Conservation (phyloP, 495 filamentous ascomycete genomes). For the Tuber indicum region DNA sequence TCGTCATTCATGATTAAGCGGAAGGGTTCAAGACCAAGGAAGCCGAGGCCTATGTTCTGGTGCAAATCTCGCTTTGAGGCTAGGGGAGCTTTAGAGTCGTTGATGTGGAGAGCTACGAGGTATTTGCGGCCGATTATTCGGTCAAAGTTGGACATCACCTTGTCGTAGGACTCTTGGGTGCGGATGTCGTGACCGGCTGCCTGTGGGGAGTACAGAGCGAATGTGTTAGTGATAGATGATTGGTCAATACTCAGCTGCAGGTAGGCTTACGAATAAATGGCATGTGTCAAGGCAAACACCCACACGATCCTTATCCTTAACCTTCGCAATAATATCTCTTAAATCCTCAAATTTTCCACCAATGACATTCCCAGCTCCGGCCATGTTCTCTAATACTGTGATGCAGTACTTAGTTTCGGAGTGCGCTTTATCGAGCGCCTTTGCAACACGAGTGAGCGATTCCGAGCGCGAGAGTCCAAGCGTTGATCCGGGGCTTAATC, state of each 20-base stretch:
- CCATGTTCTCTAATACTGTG: constrained; percentile 92
- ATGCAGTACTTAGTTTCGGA: constrained; percentile 64
- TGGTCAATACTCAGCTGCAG: background rate
- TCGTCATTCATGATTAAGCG: constrained; percentile 82
- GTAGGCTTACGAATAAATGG: constrained; percentile 64
- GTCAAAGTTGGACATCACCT: constrained; percentile 70
- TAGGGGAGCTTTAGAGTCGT: constrained; percentile 86
- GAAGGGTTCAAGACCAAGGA: constrained; percentile 81
- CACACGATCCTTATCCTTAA: constrained; percentile 77
- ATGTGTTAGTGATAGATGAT: background rate
- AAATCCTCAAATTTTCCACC: constrained; percentile 80
- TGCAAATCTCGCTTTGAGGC: constrained; percentile 75
- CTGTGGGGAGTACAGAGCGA: constrained; percentile 29
- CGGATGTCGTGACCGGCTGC: constrained; percentile 85
- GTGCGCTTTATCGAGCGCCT: constrained; percentile 72
- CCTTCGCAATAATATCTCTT: constrained; percentile 66
- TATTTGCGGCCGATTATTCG: constrained; percentile 69
- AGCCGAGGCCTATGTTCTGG: constrained; percentile 90
- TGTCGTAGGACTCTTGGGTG: constrained; percentile 62
- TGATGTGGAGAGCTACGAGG: constrained; percentile 80
- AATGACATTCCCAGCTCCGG: constrained; percentile 72
- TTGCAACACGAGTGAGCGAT: constrained; percentile 71
- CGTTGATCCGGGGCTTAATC: constrained; percentile 63
- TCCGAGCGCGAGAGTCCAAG: constrained; percentile 57
- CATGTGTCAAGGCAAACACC: constrained; percentile 96